Conservation (phyloP, 148 eudicot genomes). For the Chenopodium formosanum region DNA sequence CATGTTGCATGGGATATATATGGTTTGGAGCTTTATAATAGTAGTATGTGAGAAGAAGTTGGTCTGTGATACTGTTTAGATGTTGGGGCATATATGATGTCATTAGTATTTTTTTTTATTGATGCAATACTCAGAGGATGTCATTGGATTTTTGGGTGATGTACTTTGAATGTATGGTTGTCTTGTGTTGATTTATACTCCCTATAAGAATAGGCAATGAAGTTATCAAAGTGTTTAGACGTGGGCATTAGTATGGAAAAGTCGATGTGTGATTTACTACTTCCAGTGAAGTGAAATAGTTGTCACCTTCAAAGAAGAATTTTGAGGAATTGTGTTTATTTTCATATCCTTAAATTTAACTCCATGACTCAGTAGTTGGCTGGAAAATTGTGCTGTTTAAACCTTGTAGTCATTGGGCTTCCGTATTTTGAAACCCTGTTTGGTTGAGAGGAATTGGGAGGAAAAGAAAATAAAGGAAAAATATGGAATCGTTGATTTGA, state of each 20-base stretch:
- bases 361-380: no score
- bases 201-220: no score
- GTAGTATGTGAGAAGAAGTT: not conserved
- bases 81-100: not conserved
- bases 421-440: no score
- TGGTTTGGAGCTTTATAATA: not conserved
- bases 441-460: no score
- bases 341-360: no score
- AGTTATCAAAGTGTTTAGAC: not conserved
- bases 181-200: not conserved
- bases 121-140: not conserved
- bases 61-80: not conserved
- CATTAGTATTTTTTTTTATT: not conserved
- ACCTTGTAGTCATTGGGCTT: no score
- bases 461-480: no score
- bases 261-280: not conserved
- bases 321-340: no score
- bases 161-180: not conserved
- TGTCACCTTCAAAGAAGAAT: no score
- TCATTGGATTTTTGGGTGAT: not conserved
- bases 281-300: no score
- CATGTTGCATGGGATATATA: not conserved
- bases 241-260: not conserved
- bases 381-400: no score
- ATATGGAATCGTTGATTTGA: no score